These are phyloP conservation scores for Aspergillus oerlinghausenensis DNA, from an alignment of 2,329 filamentous ascomycete genomes.

Conservation along the genomic window DNA sequence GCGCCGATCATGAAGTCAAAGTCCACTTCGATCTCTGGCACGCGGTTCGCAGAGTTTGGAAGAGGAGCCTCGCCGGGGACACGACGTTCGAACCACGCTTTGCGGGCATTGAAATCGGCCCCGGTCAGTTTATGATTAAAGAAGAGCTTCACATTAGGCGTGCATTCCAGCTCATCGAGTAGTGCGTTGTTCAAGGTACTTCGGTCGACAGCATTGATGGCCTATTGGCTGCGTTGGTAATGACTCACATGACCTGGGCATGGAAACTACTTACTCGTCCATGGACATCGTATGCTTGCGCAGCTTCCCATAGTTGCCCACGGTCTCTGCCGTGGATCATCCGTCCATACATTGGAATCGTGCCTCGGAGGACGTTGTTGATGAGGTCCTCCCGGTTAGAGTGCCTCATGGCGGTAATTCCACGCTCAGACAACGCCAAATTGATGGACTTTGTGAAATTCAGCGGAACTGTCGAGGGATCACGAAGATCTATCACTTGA, in stretches of 20 bases:
- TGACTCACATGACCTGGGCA: conserved; percentile 1
- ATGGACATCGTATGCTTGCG: conserved; percentile 88
- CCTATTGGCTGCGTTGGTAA: conserved; percentile 44
- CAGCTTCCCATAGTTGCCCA: conserved; percentile 66
- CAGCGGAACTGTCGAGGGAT: conserved; percentile 74
- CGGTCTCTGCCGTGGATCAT: conserved; percentile 81
- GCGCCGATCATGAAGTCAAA: conserved; percentile 94
- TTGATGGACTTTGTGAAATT: conserved; percentile 99
- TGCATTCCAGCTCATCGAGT: conserved; percentile 73
- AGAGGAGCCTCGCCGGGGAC: conserved; percentile 28
- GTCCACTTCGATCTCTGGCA: conserved; percentile 70
- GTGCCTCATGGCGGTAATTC: conserved; percentile 79
- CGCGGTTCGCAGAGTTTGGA: conserved; percentile 39
- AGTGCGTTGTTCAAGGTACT: conserved; percentile 76
- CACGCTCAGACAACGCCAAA: conserved; percentile 85
- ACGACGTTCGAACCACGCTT: conserved; percentile 78
- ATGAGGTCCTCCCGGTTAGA: conserved; percentile 65
- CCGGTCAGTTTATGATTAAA: conserved; percentile 93
- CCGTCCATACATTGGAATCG: conserved; percentile 89
- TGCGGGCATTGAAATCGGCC: conserved; percentile 72
- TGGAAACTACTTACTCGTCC: conserved; percentile 60
- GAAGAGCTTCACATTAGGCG: conserved; percentile 85
- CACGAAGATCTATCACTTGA: conserved; percentile 66
- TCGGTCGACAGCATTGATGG: conserved; percentile 81
- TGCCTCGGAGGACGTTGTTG: conserved; percentile 67